phyloP scores from a whole-genome alignment of 768 basidiomycete genomes.

The Tephrocybe sp. region DNA sequence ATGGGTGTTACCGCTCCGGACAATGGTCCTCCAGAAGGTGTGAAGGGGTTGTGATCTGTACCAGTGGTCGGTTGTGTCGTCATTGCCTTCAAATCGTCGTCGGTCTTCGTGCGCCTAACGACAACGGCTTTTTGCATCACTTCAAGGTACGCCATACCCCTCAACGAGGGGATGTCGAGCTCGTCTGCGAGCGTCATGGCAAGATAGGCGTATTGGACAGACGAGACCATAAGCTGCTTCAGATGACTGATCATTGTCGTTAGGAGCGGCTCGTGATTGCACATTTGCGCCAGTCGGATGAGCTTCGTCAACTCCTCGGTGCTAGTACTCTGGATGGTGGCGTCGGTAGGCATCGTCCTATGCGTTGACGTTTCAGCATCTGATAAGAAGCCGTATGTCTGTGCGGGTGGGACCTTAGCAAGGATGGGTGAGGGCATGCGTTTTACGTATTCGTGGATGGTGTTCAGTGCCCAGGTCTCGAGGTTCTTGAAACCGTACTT shows the following conservation, averaged over 20 bases:
- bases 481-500: constrained; percentile 76
- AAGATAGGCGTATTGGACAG: constrained; percentile 67
- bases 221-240: constrained; percentile 59
- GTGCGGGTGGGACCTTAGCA: constrained; percentile 36
- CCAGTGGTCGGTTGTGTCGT: not conserved
- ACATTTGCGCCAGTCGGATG: constrained; percentile 66
- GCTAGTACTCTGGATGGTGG: constrained; percentile 32
- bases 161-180: constrained; percentile 55
- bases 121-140: constrained; percentile 65
- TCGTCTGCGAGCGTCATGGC: constrained; percentile 77
- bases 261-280: constrained; percentile 60
- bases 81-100: constrained; percentile 23
- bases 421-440: constrained; percentile 55
- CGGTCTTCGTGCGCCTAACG: constrained; percentile 35
- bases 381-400: constrained; percentile 31
- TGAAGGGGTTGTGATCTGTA: not conserved
- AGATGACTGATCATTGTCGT: constrained; percentile 60
- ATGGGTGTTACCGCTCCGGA: not conserved
- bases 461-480: constrained; percentile 75
- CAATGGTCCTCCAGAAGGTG: not conserved
- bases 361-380: constrained; percentile 16
- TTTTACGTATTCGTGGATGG: constrained; percentile 68
- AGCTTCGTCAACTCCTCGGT: constrained; percentile 57
- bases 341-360: constrained; percentile 10
- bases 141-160: constrained; percentile 69